Conservation (phyloP, 768 basidiomycete genomes). For the Tremella mesenterica region DNA sequence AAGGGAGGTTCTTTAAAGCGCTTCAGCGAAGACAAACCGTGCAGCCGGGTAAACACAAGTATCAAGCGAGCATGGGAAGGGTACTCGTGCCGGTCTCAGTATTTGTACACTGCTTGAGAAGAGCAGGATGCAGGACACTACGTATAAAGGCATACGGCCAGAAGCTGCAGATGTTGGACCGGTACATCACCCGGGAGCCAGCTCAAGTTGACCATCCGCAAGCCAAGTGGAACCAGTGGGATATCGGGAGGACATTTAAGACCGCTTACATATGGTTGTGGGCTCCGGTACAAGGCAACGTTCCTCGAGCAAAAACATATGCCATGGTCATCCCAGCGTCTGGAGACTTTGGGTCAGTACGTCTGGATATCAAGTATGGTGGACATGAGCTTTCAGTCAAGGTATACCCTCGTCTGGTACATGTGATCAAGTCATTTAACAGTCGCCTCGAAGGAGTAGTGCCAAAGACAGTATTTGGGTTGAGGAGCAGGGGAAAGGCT, state of each 20-base stretch:
- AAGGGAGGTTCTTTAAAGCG: background rate
- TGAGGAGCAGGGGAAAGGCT: background rate
- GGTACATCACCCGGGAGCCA: conserved; percentile 8
- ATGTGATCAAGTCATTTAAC: conserved; percentile 30
- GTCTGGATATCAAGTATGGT: conserved; percentile 1
- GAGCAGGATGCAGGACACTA: conserved; percentile 5
- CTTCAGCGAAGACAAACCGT: background rate
- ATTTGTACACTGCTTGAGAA: conserved; percentile 12
- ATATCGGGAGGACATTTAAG: conserved; percentile 5
- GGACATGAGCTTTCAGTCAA: conserved; percentile 8
- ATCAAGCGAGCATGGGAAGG: conserved; percentile 10
- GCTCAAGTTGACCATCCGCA: conserved; percentile 8
- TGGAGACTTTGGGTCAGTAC: conserved; percentile 11
- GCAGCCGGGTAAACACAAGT: background rate
- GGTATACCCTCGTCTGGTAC: conserved; percentile 21
- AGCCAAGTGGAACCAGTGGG: conserved; percentile 9
- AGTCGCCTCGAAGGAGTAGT: conserved; percentile 12
- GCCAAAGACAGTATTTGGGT: conserved; percentile 5
- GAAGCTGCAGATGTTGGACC: conserved; percentile 9
- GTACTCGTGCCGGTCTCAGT: conserved; percentile 7
- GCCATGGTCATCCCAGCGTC: conserved; percentile 10
- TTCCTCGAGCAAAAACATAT: background rate
- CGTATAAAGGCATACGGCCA: conserved; percentile 19
- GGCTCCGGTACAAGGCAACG: conserved; percentile 2
- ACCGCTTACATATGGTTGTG: conserved; percentile 9